Evolutionary conservation across 169 alveolate genomes (phyloP), one percentile per base, ranked within the genome.

Genomic region (Eimeria praecox): DNA sequence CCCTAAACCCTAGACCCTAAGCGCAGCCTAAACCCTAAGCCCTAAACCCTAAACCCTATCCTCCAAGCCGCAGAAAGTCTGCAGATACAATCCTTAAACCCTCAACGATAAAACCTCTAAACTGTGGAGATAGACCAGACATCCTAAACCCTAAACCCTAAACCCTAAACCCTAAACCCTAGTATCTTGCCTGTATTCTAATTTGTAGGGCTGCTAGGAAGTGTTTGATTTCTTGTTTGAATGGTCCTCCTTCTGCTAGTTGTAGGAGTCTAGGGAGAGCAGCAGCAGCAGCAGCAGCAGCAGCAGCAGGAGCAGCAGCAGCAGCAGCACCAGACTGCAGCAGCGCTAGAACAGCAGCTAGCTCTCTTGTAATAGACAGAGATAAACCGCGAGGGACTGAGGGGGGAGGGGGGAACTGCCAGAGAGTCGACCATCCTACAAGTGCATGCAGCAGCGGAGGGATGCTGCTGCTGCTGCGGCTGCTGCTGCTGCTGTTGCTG

Each of bases 211-310:
- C 83, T 16, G 83, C 83, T 3, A 73, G 83, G 83, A 73, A 73
- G 83, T 73, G 46, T 22, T 73, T 46, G 38, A 73, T 73, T 73
- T 73, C 54, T 30, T 38, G 12, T 73, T 38, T 73, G 44, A 73
- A 73, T 40, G 83, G 83, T 24, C 83, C 83, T 20, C 49, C 83
- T 30, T 73, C 83, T 6, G 83, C 83, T 6, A 73, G 83, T 38
- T 73, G 83, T 8, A 73, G 83, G 49, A 73, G 83, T 3, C 83
- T 3, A 9, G 83, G 83, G 83, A 73, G 83, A 5, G 83, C 83
- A 4, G 83, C 83, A 73, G 83, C 83, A 73, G 83, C 83, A 73
- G 83, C 83, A 73, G 83, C 83, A n/a, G 83, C 83, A 30, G 83
- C 54, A 20, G 83, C 83, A 30, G 83, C 49, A 64, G 75, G 18